Base-by-base conservation (phyloP, 2,329 filamentous ascomycete genomes). In the Neonectria faginata region DNA sequence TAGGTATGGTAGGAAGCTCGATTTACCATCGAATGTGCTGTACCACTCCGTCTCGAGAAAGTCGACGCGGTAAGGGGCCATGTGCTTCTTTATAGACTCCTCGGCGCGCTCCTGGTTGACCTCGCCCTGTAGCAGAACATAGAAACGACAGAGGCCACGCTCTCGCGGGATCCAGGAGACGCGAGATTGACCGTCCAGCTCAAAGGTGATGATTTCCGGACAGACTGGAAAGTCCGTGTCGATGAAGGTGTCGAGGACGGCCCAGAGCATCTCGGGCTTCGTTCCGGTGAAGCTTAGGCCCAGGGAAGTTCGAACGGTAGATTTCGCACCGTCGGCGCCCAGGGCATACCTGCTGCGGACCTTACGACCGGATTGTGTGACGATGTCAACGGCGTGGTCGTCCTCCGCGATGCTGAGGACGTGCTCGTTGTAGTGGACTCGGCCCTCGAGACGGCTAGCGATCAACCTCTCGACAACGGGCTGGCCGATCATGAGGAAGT, bases 331-430 rank as follows among this genome's bases (percentile, higher is more conserved):
- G 44, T 88, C 86, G 6, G 85, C 85, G 1, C 84, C 85, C 3
- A 86, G 79, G 3, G 81, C 79, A 57, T 84, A 88, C 22, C 72
- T 75, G 65, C 76, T 77, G 29, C 68, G 71, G 3, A 82, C 66
- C 2, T 39, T 75, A 25, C 75, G 76, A 1, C 78, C 79, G 0
- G 71, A 70, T 5, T 65, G 64, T 1, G 80, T 81, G 7, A 64
- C 68, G 64, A 80, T 27, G 72, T 80, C 10, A 74, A 82, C 60
- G 80, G 83, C 3, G 78, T 89, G 42, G 77, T 85, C 12, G 82
- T 91, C 48, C 79, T 93, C 47, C 85, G 88, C 1, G 85, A 93
- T 74, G 2, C 67, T 73, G 0, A 69, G 66, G 3, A 81, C 81
- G 2, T 75, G 75, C 45, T 83, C 80, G 16, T 74, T 70, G 62